Base-by-base conservation (phyloP, 768 basidiomycete species). In the Hebeloma cylindrosporum region DNA sequence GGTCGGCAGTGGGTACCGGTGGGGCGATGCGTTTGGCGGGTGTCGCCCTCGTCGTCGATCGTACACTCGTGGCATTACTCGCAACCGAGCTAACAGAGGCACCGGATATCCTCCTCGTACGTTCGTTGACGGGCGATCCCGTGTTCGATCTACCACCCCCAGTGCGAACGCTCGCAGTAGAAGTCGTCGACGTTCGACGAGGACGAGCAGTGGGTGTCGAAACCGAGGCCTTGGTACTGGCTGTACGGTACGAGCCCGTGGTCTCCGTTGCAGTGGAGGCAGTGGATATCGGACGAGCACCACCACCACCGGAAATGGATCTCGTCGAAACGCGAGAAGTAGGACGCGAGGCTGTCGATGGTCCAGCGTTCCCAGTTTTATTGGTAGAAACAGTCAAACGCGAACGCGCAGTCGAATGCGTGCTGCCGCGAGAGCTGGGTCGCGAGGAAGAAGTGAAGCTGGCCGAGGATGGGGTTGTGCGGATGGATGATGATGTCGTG, bases 191-290 rank as follows among this genome's bases (percentile, higher is more conserved):
- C 7, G 66, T 60, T 17, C 57, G 58, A 14, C 68, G 57, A 11
- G 64, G 62, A 1, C 68, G 62, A 16, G 53, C 26, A 8, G 45
- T 48, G 20, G 54, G 49, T 20, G 57, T 53, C 60, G 54, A 55
- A 3, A 56, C 66, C 7, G 66, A 2, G 2, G 38, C 32, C 4
- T 25, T 32, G 1, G 17, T 70, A 37, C 63, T 66, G 5, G 76
- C 72, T 3, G 74, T 76, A 46, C 70, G 71, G 59, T 47, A 39
- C 22, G 60, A 54, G 8, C 54, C 48, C 7, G 50, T 47, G 32
- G 51, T 54, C 11, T 54, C 54, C 37, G 59, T 57, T 13, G 56
- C 49, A 7, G 45, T 54, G 3, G 58, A 60, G 4, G 44, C 46
- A 9, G 42, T 50, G 4, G 52, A 56, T 16, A 42, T 37, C 3